A percentile compares a stretch with the other conserved stretches of the same genome.
Evolutionary conservation across 2,329 filamentous ascomycete genomes (phyloP).

Genomic region (Leptodontidium sp.): DNA sequence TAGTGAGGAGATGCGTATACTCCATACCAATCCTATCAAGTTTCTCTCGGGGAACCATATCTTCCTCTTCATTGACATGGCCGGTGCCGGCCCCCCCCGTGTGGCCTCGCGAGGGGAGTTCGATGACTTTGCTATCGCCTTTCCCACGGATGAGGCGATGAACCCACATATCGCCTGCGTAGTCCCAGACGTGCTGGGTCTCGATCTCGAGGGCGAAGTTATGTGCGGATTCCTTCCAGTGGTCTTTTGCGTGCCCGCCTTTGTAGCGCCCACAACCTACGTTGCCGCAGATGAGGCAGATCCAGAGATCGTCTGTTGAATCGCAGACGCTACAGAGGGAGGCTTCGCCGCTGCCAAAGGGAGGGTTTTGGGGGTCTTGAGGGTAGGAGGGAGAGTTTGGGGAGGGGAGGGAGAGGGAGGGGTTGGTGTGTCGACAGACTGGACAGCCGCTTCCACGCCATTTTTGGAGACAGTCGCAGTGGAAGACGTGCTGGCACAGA

Average conservation of each 20-base stretch:
- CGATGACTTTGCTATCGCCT: conserved; percentile 89
- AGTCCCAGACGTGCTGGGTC: conserved; percentile 98
- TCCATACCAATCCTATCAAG: conserved; percentile 85
- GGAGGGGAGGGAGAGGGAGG: conserved; percentile 50
- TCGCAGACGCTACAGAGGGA: conserved; percentile 83
- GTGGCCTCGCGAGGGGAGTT: conserved; percentile 67
- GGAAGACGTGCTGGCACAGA: conserved; percentile 96
- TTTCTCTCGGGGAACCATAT: conserved; percentile 75
- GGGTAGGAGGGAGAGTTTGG: conserved; percentile 38
- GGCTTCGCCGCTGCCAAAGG: conserved; percentile 71
- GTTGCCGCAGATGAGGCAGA: conserved; percentile 91
- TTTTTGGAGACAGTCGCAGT: conserved; percentile 94
- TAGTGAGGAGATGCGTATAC: conserved; percentile 92
- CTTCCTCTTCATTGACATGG: conserved; percentile 54
- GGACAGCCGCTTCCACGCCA: conserved; percentile 96
- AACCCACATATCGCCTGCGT: conserved; percentile 93
- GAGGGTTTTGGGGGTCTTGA: conserved; percentile 59
- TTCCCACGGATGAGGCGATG: conserved; percentile 95
- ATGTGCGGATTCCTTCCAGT: conserved; percentile 90
- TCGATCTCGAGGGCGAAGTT: conserved; percentile 92
- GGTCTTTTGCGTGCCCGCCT: conserved; percentile 88
- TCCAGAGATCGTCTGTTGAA: conserved; percentile 85
- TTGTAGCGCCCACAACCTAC: conserved; percentile 96
- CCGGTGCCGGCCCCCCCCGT: conserved; percentile 29
- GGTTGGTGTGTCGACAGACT: conserved; percentile 89